Evolutionary conservation across 106 monocot genomes (phyloP), one percentile per base, ranked within the genome.

Genomic region (Apostasia shenzhenica): DNA sequence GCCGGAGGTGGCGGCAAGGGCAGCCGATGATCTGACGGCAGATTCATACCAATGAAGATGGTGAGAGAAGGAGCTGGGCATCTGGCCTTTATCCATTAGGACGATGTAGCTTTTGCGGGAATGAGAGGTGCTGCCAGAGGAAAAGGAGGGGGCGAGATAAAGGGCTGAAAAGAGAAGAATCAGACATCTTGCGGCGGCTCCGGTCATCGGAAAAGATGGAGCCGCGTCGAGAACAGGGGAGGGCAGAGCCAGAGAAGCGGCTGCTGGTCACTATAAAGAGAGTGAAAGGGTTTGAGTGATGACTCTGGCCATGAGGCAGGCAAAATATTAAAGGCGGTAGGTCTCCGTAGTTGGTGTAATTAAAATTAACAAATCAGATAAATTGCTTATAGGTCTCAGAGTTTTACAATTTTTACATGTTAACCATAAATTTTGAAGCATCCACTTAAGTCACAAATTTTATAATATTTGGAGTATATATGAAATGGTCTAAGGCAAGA

Each of bases 21-120:
- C 53, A 6, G 59, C 51, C 14, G 78, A 57, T 1, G 87, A 87
- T 14, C 51, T 70, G 65, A 95, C 13, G 57, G 79, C 69, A 56
- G 94, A 85, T 45, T 79, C 62, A 69, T 91, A 95, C 94, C 94
- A 95, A 4, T 88, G 78, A 11, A 63, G 67, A 48, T 91, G 88
- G 73, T 79, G 73, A 52, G 77, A 14, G 74, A 88, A 91, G 65
- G 73, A 53, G 0, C 50, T 47, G 4, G 94, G 94, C 88, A 85
- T 95, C 59, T 85, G 75, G 4, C 79, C 45, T 63, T 62, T 78
- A 63, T 79, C 72, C 88, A 95, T 86, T n/a, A 91, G 94, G 64
- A 95, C 70, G 70, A 95, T 79, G 81, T 91, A 95, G 0, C 83
- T 84, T 55, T 75, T 67, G 54, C 11, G 39, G 56, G 67, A 26